Evolutionary conservation across 441 rosid species (phyloP).

Genomic region (Macaranga tanarius): DNA sequence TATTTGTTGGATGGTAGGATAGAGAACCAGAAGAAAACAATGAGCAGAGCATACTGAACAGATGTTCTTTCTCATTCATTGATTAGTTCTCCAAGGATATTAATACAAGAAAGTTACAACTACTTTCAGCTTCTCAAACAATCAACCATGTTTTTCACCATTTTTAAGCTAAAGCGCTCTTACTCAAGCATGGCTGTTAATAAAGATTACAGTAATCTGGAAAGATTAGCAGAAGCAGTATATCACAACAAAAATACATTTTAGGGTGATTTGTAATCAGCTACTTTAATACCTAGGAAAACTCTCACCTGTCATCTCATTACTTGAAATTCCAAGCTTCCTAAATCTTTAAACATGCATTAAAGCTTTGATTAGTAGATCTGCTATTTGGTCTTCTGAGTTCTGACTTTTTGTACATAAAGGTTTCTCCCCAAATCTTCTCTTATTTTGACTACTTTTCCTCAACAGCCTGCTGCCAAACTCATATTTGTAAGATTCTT

Average conservation of each 20-base stretch:
- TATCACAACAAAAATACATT: neutral
- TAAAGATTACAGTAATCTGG: no score
- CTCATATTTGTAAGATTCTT: no score
- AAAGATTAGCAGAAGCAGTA: no score
- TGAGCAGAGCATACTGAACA: neutral
- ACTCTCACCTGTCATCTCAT: no score
- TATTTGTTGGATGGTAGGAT: neutral
- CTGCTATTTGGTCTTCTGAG: no score
- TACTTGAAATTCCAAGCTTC: no score
- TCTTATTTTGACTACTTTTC: no score
- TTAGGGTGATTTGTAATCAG: neutral
- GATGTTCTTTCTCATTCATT: neutral
- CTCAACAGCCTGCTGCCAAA: no score
- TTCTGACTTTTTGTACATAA: no score
- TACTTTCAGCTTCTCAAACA: neutral
- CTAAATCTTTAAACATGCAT: no score
- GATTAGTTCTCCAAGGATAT: neutral
- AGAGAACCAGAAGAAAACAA: neutral
- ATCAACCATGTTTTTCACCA: neutral
- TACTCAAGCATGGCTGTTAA: neutral
- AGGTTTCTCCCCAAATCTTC: no score
- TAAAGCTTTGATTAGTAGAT: no score
- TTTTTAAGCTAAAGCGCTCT: neutral
- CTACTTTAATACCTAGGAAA: neutral
- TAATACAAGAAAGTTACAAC: neutral